Evolutionary conservation across 116 monocot genomes (phyloP).

Genomic region (Zostera marina): DNA sequence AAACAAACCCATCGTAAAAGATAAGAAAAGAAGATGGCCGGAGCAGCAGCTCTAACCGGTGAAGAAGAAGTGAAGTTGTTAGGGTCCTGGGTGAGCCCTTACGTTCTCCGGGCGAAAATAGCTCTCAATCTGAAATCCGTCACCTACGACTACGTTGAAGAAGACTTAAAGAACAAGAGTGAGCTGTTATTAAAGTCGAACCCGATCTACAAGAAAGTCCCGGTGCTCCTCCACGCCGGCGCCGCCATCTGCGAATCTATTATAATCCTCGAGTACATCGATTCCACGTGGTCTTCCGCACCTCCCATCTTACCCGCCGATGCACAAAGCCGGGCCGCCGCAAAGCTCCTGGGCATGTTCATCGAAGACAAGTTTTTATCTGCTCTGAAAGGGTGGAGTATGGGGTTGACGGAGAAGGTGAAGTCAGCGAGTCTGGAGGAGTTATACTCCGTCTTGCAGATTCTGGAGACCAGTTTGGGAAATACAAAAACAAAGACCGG

Average conservation of each 20-base stretch:
- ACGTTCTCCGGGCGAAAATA: constrained; percentile 7
- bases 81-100: constrained; percentile 8
- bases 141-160: constrained; percentile 7
- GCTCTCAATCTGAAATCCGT: constrained; percentile 8
- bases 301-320: neutral
- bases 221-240: constrained; percentile 10
- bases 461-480: constrained; percentile 16
- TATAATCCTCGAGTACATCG: constrained; percentile 17
- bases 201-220: constrained; percentile 14
- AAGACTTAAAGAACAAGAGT: constrained; percentile 6
- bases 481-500: constrained; percentile 10
- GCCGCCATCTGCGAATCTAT: constrained; percentile 5
- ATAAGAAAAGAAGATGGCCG: too few species aligned
- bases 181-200: constrained; percentile 10
- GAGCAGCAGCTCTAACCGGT: neutral
- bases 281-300: neutral
- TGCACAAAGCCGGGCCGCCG: neutral
- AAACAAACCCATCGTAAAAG: too few species aligned
- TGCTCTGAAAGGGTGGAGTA: too few species aligned
- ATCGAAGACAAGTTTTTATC: too few species aligned
- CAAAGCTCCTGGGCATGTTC: too few species aligned
- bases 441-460: neutral
- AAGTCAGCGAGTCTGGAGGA: neutral
- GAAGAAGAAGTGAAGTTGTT: constrained; percentile 7
- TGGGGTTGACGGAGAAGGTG: constrained; percentile 9